These are phyloP conservation scores for Hypholoma sublateritium DNA, from an alignment of 768 basidiomycete genomes.

Conservation along the genomic window DNA sequence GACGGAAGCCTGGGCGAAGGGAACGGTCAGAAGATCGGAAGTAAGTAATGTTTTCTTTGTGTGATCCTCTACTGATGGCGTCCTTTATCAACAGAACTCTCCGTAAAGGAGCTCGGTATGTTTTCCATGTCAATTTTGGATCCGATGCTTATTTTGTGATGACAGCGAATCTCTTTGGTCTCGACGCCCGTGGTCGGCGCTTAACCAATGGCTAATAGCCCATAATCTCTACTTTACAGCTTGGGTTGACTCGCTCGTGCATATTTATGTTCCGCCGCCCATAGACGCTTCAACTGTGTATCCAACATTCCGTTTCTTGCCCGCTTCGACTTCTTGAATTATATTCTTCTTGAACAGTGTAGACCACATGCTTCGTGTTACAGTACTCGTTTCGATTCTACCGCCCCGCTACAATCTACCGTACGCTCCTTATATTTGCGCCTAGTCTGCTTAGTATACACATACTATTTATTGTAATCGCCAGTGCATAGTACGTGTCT, in stretches of 20 bases:
- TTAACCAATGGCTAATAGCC: neutral
- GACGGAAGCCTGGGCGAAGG: conserved; percentile 67
- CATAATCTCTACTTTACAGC: neutral
- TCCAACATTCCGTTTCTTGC: too few species aligned
- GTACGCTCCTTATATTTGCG: neutral
- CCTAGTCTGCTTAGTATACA: neutral
- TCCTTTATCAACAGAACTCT: conserved; percentile 30
- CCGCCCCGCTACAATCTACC: neutral
- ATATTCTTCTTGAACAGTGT: too few species aligned
- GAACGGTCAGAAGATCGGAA: conserved; percentile 53
- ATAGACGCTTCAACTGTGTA: neutral
- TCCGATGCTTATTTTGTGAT: neutral
- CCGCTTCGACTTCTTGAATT: too few species aligned
- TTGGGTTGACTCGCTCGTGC: neutral
- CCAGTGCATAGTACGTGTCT: too few species aligned
- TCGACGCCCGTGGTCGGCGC: conserved; percentile 27
- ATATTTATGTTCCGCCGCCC: neutral
- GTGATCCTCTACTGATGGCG: neutral
- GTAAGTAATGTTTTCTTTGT: conserved; percentile 31
- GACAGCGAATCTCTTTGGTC: conserved; percentile 42
- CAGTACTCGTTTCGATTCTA: neutral
- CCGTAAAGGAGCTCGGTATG: conserved; percentile 50
- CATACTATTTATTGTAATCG: too few species aligned
- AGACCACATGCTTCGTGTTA: too few species aligned
- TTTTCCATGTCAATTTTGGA: neutral